Conservation (phyloP, 345 rosid species). For the Eutrema japonicum region DNA sequence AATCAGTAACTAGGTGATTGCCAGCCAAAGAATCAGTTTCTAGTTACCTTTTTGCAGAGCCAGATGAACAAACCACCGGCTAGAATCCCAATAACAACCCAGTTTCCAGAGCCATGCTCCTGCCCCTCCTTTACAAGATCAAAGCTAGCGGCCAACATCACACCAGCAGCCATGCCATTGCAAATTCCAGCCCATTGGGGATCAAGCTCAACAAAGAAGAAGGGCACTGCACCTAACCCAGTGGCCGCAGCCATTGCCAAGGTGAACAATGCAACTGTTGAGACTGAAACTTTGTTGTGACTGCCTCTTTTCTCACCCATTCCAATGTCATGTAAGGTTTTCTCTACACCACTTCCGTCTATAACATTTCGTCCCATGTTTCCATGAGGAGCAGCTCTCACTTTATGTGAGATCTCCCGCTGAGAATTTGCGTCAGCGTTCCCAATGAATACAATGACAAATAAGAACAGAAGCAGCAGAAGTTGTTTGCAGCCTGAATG, state of each 20-base stretch:
- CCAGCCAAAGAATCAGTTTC: not conserved
- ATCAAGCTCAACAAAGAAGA: slow-evolving; percentile 95
- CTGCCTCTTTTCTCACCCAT: slow-evolving; percentile 55
- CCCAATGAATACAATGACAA: slow-evolving; percentile 31
- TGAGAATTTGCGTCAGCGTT: slow-evolving; percentile 50
- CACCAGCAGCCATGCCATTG: slow-evolving; percentile 99
- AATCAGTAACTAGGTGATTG: not conserved
- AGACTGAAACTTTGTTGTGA: slow-evolving; percentile 75
- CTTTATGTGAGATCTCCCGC: slow-evolving; percentile 47
- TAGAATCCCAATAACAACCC: slow-evolving; percentile 87
- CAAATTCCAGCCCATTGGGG: slow-evolving; percentile 98
- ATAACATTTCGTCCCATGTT: slow-evolving; percentile 58
- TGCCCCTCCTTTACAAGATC: slow-evolving; percentile 97
- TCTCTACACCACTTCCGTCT: slow-evolving; percentile 75
- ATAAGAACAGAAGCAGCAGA: slow-evolving; percentile 37
- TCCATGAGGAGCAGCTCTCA: slow-evolving; percentile 73
- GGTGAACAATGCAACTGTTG: slow-evolving; percentile 88
- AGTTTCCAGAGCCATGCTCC: slow-evolving; percentile 79
- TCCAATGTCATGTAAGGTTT: slow-evolving; percentile 47
- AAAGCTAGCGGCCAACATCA: slow-evolving; percentile 99
- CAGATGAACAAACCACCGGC: slow-evolving; percentile 87
- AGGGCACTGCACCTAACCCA: slow-evolving; percentile 96
- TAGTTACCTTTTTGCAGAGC: slow-evolving; percentile 87
- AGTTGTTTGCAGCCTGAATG: slow-evolving; percentile 28
- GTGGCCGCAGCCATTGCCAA: slow-evolving; percentile 99